Conservation (phyloP, 1,284 basidiomycete species). For the Cryptococcus maquisensis region DNA sequence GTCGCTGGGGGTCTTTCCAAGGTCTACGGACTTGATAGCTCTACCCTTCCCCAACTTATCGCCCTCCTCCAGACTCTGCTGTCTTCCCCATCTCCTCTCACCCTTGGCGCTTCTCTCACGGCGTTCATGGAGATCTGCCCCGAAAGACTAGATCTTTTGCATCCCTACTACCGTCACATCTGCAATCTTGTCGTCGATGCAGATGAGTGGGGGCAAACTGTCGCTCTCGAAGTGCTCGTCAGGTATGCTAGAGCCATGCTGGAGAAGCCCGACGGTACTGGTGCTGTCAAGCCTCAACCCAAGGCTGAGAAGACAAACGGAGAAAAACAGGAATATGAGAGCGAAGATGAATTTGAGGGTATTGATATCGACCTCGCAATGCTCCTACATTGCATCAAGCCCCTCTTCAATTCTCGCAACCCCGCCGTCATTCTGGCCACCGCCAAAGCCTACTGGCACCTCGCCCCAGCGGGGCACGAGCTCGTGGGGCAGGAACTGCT, state of each 20-base stretch:
- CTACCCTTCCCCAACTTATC: slow-evolving; percentile 67
- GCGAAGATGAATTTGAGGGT: slow-evolving; percentile 57
- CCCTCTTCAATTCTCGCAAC: slow-evolving; percentile 77
- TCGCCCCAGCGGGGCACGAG: slow-evolving; percentile 54
- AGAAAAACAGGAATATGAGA: slow-evolving; percentile 10
- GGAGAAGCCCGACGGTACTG: slow-evolving; percentile 57
- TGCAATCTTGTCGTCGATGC: slow-evolving; percentile 81
- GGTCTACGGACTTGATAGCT: slow-evolving; percentile 69
- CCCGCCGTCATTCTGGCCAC: slow-evolving; percentile 77
- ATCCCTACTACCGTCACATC: slow-evolving; percentile 79
- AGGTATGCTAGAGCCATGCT: slow-evolving; percentile 83
- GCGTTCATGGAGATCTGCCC: slow-evolving; percentile 83
- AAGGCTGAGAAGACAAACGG: neutral
- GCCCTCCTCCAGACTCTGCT: slow-evolving; percentile 70
- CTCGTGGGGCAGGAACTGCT: slow-evolving; percentile 36
- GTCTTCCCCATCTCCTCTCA: slow-evolving; percentile 77
- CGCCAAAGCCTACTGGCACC: slow-evolving; percentile 67
- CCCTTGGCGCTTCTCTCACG: slow-evolving; percentile 77
- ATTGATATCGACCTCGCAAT: slow-evolving; percentile 64
- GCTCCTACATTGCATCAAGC: slow-evolving; percentile 66
- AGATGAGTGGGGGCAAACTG: slow-evolving; percentile 94
- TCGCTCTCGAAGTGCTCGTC: slow-evolving; percentile 70
- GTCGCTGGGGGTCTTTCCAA: slow-evolving; percentile 86
- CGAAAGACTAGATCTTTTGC: slow-evolving; percentile 76
- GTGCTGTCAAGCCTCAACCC: slow-evolving; percentile 5